Conservation (phyloP, 768 basidiomycete species). For the Leccinellum rugosiceps region DNA sequence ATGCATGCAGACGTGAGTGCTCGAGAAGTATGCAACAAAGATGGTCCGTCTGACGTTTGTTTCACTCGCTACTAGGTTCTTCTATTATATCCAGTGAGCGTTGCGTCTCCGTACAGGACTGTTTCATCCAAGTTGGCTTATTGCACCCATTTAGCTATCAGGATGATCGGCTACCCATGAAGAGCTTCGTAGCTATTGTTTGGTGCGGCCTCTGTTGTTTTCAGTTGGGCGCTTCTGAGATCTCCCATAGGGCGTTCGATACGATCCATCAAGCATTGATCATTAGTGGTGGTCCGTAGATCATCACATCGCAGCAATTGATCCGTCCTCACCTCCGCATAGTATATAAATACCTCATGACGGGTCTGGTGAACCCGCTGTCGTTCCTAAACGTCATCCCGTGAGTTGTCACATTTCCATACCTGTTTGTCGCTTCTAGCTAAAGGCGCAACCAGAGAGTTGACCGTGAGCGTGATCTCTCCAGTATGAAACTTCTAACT, state of each 20-base stretch:
- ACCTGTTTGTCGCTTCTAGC: background rate
- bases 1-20: slow-evolving; percentile 6
- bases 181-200: background rate
- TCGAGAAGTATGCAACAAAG: background rate
- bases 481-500: background rate
- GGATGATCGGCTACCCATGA: background rate
- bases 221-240: background rate
- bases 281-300: slow-evolving; percentile 2
- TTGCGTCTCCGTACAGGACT: background rate
- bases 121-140: background rate
- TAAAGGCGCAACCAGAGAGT: background rate
- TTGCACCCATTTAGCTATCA: background rate
- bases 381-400: background rate
- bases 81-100: slow-evolving; percentile 7
- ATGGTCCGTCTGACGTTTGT: background rate
- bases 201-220: background rate
- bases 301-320: background rate
- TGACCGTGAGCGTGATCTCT: background rate
- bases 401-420: background rate
- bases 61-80: background rate
- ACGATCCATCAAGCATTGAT: slow-evolving; percentile 1
- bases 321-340: background rate
- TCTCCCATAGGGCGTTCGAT: background rate
- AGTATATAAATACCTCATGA: background rate
- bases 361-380: background rate